Conservation (phyloP, 441 rosid species). For the Omphalea diandra region DNA sequence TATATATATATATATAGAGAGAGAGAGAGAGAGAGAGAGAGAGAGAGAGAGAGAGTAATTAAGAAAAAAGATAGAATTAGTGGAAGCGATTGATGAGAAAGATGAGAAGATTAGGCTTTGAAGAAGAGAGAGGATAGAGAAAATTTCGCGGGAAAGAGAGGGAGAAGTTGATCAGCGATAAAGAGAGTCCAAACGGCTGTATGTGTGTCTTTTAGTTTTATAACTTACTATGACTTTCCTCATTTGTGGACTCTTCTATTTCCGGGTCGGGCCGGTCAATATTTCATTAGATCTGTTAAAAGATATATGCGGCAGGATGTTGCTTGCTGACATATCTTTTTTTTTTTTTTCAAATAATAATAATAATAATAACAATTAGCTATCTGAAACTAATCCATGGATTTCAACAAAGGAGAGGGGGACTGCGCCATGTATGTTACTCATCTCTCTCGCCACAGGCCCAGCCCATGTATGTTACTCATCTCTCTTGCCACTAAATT, state of each 20-base stretch:
- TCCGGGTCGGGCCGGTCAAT: neutral
- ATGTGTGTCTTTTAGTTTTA: neutral
- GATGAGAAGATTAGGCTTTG: slow-evolving; percentile 1
- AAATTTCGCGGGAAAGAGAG: slow-evolving; percentile 13
- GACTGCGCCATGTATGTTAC: no score
- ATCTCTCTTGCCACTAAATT: no score
- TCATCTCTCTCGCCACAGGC: no score
- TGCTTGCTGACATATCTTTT: no score
- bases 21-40: neutral
- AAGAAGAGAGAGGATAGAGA: neutral
- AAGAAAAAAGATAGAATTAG: neutral
- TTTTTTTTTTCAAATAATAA: no score
- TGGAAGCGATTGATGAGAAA: neutral
- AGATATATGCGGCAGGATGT: no score
- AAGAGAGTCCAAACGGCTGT: neutral
- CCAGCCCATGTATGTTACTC: no score
- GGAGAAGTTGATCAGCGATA: neutral
- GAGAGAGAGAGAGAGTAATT: neutral
- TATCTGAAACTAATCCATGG: no score
- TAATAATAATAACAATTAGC: no score
- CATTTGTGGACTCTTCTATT: neutral
- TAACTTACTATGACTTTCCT: neutral
- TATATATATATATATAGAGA: no score
- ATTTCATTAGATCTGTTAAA: no score
- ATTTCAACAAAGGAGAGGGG: no score